Conservation (phyloP, 495 filamentous ascomycete species). For the Hyaloscypha bicolor region DNA sequence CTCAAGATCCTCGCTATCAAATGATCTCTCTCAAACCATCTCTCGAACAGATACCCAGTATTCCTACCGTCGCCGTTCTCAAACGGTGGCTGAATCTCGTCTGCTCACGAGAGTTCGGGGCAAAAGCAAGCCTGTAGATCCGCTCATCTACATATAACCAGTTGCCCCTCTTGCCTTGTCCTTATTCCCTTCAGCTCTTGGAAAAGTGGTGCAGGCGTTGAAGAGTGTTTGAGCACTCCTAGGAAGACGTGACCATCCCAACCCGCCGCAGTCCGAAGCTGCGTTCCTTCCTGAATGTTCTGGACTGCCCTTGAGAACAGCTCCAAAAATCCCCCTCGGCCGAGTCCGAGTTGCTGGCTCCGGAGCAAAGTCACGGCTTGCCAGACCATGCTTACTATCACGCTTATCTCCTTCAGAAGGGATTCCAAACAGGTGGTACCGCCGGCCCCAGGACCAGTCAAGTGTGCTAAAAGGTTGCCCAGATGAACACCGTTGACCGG, state of each 20-base stretch:
- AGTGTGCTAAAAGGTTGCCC: not conserved
- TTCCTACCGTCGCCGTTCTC: not conserved
- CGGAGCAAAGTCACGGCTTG: conserved; percentile 44
- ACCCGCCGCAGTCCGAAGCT: conserved; percentile 4
- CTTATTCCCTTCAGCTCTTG: not conserved
- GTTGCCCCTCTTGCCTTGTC: not conserved
- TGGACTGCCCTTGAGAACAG: conserved; percentile 4
- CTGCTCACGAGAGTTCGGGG: not conserved
- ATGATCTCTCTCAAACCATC: not conserved
- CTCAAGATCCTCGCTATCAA: not conserved
- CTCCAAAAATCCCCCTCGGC: conserved; percentile 38
- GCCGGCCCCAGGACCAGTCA: not conserved
- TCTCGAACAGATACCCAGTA: not conserved
- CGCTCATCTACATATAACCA: not conserved
- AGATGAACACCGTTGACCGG: not conserved
- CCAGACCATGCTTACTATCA: conserved; percentile 55
- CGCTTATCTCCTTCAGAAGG: conserved; percentile 60
- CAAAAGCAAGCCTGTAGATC: not conserved
- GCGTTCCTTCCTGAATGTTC: conserved; percentile 17
- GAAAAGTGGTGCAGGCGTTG: not conserved
- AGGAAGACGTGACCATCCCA: conserved; percentile 28
- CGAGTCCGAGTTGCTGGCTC: conserved; percentile 58
- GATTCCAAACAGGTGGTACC: conserved; percentile 36
- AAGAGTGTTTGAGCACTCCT: conserved; percentile 2
- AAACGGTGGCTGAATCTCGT: not conserved